phyloP scores from a whole-genome alignment of 2,329 filamentous ascomycete genomes.

The Blastomyces gilchristii region DNA sequence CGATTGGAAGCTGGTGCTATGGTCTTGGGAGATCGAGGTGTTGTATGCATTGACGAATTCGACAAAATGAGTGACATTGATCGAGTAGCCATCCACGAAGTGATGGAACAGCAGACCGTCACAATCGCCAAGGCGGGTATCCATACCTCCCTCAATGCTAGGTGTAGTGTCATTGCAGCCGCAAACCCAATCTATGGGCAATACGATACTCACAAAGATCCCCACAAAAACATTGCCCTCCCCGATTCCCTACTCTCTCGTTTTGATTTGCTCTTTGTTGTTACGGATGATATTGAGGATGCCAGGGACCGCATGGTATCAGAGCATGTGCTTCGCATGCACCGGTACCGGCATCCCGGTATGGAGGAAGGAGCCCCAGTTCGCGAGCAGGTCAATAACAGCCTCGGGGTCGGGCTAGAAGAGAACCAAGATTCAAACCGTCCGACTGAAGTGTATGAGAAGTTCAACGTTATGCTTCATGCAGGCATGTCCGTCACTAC shows the following conservation, averaged over 20 bases:
- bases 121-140: conserved; percentile 98
- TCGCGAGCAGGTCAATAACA: conserved; percentile 73
- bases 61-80: conserved; percentile 99
- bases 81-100: conserved; percentile 97
- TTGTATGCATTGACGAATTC: conserved; percentile 98
- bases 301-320: conserved; percentile 81
- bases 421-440: conserved; percentile 59
- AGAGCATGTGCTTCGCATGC: conserved; percentile 95
- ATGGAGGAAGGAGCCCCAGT: conserved; percentile 92
- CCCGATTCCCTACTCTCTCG: conserved; percentile 93
- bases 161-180: conserved; percentile 91
- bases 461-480: conserved; percentile 92
- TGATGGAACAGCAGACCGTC: conserved; percentile 99
- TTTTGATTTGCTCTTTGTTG: conserved; percentile 96
- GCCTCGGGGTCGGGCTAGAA: conserved; percentile 76
- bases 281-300: conserved; percentile 97
- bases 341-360: conserved; percentile 83
- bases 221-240: conserved; percentile 94
- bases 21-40: conserved; percentile 92
- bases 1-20: conserved; percentile 94
- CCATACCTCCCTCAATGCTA: conserved; percentile 90
- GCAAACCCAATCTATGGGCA: conserved; percentile 97
- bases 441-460: conserved; percentile 85
- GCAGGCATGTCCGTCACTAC: conserved; percentile 72
- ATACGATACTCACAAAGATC: conserved; percentile 97